phyloP scores from a whole-genome alignment of 2,329 filamentous ascomycete genomes.

The Lachnellula hyalina region DNA sequence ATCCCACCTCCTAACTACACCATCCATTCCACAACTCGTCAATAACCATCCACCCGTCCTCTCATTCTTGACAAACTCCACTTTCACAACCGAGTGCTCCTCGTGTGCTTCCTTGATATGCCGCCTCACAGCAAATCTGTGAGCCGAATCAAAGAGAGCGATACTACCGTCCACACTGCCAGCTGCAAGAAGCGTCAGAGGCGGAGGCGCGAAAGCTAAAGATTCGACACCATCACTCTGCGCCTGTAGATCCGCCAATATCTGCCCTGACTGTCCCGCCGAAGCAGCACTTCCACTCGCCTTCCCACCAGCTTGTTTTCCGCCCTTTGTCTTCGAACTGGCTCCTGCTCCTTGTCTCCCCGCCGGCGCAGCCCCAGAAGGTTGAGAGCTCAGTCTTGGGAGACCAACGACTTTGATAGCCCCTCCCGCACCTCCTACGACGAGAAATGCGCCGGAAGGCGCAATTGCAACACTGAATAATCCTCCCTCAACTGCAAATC shows the following conservation, averaged over 20 bases:
- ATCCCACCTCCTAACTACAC: slow-evolving; percentile 87
- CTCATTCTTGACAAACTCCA: slow-evolving; percentile 69
- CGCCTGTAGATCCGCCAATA: slow-evolving; percentile 77
- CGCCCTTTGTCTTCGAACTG: slow-evolving; percentile 23
- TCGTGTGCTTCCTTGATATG: slow-evolving; percentile 80
- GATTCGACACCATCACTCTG: slow-evolving; percentile 79
- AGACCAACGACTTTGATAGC: slow-evolving; percentile 80
- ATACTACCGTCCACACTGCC: slow-evolving; percentile 73
- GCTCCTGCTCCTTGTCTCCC: slow-evolving; percentile 22
- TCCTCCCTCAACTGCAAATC: slow-evolving; percentile 87
- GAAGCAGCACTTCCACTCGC: slow-evolving; percentile 35
- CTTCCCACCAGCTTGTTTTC: slow-evolving; percentile 34
- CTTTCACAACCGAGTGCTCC: slow-evolving; percentile 84
- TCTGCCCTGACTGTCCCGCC: slow-evolving; percentile 56
- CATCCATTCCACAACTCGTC: slow-evolving; percentile 88
- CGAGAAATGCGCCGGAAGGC: slow-evolving; percentile 72
- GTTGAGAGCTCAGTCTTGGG: slow-evolving; percentile 48
- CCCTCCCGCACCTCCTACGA: slow-evolving; percentile 82
- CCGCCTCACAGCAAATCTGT: slow-evolving; percentile 80
- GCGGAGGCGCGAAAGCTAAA: slow-evolving; percentile 55
- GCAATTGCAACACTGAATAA: slow-evolving; percentile 84
- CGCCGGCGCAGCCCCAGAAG: slow-evolving; percentile 22
- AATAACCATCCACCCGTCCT: slow-evolving; percentile 58
- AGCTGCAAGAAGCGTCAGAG: slow-evolving; percentile 52
- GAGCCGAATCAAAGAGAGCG: slow-evolving; percentile 78